Evolutionary conservation across 768 basidiomycete genomes (phyloP), one percentile per base, ranked within the genome.

Genomic region (Mycena chlorophos): DNA sequence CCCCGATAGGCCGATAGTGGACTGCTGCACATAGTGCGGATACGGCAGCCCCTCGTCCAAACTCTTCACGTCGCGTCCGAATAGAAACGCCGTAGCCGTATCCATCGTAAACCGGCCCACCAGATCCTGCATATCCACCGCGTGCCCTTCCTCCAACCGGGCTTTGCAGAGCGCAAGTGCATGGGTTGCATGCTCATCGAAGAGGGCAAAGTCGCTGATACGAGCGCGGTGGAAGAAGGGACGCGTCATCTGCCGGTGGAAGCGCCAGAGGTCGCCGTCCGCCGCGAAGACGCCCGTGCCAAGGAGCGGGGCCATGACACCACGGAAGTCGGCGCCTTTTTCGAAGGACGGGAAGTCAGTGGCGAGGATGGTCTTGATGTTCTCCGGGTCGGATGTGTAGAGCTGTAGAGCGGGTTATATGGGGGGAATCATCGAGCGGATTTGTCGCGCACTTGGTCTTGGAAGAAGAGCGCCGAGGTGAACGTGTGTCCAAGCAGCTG

Each of bases 221-320:
- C 78, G 74, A 29, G 88, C 86, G 49, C 75, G 77, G 55, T 68
- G 78, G 71, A 90, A 89, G 72, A 89, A 88, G 0, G 87, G 87
- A 0, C 88, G 80, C 0, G 85, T 84, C 73, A 89, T 85, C 3
- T 76, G 64, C 12, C 87, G 81, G 65, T 88, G 86, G 63, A 86
- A 80, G 62, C 86, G 88, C 88, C 88, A 89, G 71, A 81, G 77
- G 2, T 86, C 83, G 28, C 27, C 84, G 66, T 86, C 82, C 3
- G 78, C 76, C 60, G 83, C 83, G 68, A 86, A 87, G 0, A 86
- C 79, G 0, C 85, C 85, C 2, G 74, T 74, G 0, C 85, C 85
- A 12, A 86, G 69, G 6, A 82, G 61, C 3, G 75, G 71, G 16
- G 66, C 37, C 20, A 63, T 52, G 42, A 34, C 34, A 23, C 17